Base-by-base conservation (phyloP, 257 asterid genomes). In the Nicotiana tomentosiformis region DNA sequence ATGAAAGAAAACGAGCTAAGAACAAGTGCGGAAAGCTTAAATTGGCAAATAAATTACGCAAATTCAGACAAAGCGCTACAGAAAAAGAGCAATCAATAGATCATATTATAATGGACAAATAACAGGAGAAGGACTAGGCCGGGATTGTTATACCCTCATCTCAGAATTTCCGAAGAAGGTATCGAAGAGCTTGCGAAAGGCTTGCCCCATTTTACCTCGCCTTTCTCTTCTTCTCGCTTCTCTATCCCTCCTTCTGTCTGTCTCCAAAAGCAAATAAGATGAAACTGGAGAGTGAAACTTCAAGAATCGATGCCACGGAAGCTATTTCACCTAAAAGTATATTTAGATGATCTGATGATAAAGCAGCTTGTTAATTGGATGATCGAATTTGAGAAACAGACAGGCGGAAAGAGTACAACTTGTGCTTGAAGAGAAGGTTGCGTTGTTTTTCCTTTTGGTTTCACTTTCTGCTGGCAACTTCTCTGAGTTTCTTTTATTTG, bases 181-280 rank as follows among this genome's bases (percentile, higher is more conserved):
- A 86, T 96, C 98, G 88, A 96, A 96, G 89, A 96, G 99, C 84
- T 94, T 96, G 87, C 98, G 97, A 83, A 96, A 94, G 82, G 99
- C 93, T 89, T 93, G 98, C 39, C 99, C 99, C 99, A 96, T 96
- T 77, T 12, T 7, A 20, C 46, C 55, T 10, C 16, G 49, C 29
- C 39, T 76, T 30, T 53, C 66, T 56, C 26, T 53, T 62, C 35
- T 17, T 43, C 7, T 23, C 33, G 33, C 33, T 32, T 32, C 33
- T 32, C 33, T 32, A 2, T 32, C 33, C 23, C 78, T 58, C 55
- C 55, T 32, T 56, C 18, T 30, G 3, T 2, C 33, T 17, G 33
- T 30, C 51, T 43, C 12, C 84, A 20, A 57, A 12, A 43, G 33
- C 29, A 14, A 60, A 78, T 78, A 43, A 78, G 70, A 58, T 35